These are phyloP conservation scores for Cercospora zeina DNA, from an alignment of 2,329 filamentous ascomycete species.

Conservation along the genomic window DNA sequence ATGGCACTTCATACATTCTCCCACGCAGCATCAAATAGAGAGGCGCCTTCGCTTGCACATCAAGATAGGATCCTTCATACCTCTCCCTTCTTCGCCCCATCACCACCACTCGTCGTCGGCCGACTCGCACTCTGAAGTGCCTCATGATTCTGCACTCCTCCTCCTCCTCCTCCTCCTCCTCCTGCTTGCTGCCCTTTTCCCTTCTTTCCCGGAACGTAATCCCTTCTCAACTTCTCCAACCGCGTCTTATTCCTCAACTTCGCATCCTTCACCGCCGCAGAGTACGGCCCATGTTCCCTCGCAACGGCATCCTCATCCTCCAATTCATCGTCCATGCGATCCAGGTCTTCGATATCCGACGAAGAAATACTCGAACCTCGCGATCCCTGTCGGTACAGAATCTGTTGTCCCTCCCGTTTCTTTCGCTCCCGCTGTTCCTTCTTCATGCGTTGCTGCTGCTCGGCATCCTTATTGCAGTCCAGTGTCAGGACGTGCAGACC, in stretches of 20 bases:
- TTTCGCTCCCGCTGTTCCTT: conserved; percentile 71
- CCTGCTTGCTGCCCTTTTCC: not conserved
- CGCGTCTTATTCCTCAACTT: conserved; percentile 31
- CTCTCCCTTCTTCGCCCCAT: not conserved
- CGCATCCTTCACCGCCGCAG: conserved; percentile 29
- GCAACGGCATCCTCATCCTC: conserved; percentile 22
- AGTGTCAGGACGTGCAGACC: conserved; percentile 72
- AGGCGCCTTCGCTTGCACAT: no score
- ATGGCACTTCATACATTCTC: no score
- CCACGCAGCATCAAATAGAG: no score
- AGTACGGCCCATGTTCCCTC: conserved; percentile 26
- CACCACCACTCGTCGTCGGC: not conserved
- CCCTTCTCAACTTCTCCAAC: conserved; percentile 25
- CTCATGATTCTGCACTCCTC: conserved; percentile 6
- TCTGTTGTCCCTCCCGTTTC: conserved; percentile 59
- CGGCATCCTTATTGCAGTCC: conserved; percentile 70
- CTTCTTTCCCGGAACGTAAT: conserved; percentile 7
- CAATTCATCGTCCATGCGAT: conserved; percentile 40
- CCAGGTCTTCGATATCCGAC: conserved; percentile 60
- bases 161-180: not conserved
- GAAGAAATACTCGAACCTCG: conserved; percentile 52
- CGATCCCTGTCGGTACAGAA: conserved; percentile 57
- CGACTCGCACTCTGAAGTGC: conserved; percentile 6
- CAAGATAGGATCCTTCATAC: not conserved
- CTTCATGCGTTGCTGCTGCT: conserved; percentile 73